Evolutionary conservation across 257 asterid genomes (phyloP).

Genomic region (Rhazya stricta): DNA sequence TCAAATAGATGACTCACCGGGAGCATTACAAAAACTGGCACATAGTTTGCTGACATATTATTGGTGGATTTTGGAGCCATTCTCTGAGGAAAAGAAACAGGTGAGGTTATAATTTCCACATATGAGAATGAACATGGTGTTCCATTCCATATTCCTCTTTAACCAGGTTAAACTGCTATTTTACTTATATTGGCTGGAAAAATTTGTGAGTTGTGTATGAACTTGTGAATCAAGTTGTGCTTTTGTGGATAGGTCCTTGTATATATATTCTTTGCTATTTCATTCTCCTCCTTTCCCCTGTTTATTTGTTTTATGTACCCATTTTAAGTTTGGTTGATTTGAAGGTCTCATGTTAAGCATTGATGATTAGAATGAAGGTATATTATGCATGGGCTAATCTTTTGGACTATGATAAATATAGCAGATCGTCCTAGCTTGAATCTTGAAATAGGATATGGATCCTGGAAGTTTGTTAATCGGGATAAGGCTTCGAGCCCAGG

Average conservation of each 20-base stretch:
- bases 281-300: not conserved
- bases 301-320: not conserved
- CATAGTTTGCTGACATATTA: conserved; percentile 41
- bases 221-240: not conserved
- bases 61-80: conserved; percentile 5
- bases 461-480: not conserved
- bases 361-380: not conserved
- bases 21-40: conserved; percentile 74
- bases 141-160: not conserved
- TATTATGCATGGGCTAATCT: not conserved
- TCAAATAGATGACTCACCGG: conserved; percentile 34
- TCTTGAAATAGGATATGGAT: not conserved
- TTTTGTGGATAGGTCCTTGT: not conserved
- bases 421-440: too few relatives aligned
- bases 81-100: not conserved
- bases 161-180: not conserved
- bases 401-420: too few relatives aligned
- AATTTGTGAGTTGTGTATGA: not conserved
- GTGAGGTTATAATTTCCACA: not conserved
- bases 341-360: not conserved
- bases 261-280: not conserved
- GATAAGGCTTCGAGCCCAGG: not conserved
- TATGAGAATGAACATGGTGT: not conserved
- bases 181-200: not conserved
- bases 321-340: not conserved